Percentiles rank a stretch among this genome's conserved stretches.
These are phyloP conservation scores for Mycena floridula DNA, from an alignment of 768 basidiomycete genomes.

Conservation along the genomic window DNA sequence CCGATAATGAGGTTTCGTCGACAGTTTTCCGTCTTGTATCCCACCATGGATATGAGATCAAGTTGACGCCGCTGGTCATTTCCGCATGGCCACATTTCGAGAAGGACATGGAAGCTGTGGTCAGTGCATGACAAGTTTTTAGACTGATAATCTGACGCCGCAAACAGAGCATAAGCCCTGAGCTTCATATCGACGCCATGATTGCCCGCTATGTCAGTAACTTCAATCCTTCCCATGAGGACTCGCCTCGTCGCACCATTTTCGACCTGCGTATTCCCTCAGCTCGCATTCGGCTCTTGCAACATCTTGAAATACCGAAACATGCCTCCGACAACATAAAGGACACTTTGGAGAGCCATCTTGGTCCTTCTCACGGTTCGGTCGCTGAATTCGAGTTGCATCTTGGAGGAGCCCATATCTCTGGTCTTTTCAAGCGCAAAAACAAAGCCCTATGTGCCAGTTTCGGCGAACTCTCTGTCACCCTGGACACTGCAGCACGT, in stretches of 20 bases:
- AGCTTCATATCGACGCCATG: constrained; percentile 35
- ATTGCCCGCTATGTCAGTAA: not conserved
- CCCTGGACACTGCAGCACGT: not conserved
- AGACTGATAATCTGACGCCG: not conserved
- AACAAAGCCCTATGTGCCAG: not conserved
- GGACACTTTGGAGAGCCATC: too few relatives aligned
- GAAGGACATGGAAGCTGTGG: constrained; percentile 39
- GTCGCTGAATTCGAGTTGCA: not conserved
- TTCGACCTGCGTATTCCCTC: too few relatives aligned
- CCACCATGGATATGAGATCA: constrained; percentile 29
- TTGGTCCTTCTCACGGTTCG: not conserved
- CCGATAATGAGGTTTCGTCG: too few relatives aligned
- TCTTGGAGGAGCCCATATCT: not conserved
- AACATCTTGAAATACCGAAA: too few relatives aligned
- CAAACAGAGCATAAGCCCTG: constrained; percentile 25
- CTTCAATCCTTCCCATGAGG: too few relatives aligned
- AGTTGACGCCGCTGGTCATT: constrained; percentile 52
- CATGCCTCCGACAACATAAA: too few relatives aligned
- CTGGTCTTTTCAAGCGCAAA: not conserved
- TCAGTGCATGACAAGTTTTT: constrained; percentile 30
- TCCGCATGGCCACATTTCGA: constrained; percentile 37
- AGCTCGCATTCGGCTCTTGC: too few relatives aligned
- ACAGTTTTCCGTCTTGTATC: constrained; percentile 37
- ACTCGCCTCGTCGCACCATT: too few relatives aligned
- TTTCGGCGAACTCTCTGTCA: not conserved